Percentiles rank a stretch among this genome's conserved stretches.
Evolutionary conservation across 139 green algal genomes (phyloP).

Genomic region (Micromonas pusilla): DNA sequence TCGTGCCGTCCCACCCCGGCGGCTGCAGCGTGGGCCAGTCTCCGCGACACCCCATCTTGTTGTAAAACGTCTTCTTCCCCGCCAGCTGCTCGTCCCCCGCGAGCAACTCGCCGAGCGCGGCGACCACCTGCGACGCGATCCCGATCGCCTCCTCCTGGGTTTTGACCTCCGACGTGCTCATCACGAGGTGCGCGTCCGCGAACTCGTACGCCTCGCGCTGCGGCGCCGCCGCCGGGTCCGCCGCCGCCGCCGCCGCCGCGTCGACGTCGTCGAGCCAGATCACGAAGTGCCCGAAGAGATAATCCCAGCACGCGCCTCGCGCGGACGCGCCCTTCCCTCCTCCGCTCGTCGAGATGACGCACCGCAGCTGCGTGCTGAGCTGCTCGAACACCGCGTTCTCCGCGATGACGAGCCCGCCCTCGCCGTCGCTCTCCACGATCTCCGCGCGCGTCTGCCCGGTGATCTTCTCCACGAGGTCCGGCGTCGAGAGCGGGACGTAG

Average conservation of each 20-base stretch:
- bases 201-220: conserved; percentile 23
- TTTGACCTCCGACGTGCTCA: background rate
- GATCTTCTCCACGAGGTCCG: background rate
- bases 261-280: conserved; percentile 19
- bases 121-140: background rate
- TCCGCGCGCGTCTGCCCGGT: background rate
- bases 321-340: background rate
- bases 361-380: background rate
- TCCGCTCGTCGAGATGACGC: background rate
- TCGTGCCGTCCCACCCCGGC: background rate
- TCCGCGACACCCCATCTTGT: conserved; percentile 4
- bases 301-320: conserved; percentile 16
- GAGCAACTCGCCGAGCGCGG: background rate
- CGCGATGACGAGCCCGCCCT: background rate
- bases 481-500: background rate
- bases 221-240: background rate
- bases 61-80: conserved; percentile 15
- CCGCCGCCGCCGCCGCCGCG: background rate
- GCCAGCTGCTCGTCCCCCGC: background rate
- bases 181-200: background rate
- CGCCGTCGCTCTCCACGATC: background rate
- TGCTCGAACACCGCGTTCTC: conserved; percentile 20
- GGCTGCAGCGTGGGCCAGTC: conserved; percentile 11
- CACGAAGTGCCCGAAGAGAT: conserved; percentile 11
- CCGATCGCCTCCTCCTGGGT: background rate